These are phyloP conservation scores for Cymbopogon flexuosus DNA, from an alignment of 202 grass and related monocot genomes.

Conservation along the genomic window DNA sequence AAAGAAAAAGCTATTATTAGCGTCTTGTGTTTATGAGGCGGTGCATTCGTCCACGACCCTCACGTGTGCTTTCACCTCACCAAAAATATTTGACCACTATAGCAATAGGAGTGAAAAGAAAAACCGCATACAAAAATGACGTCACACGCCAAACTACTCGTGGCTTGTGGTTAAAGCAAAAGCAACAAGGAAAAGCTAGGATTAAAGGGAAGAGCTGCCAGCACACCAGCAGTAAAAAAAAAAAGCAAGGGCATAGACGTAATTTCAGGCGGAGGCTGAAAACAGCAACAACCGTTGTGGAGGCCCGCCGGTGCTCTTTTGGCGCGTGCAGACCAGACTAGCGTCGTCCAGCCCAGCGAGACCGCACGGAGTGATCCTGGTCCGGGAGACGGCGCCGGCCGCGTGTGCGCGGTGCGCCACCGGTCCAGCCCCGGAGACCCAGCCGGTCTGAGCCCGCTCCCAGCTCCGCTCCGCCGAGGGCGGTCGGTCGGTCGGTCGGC, in stretches of 20 bases:
- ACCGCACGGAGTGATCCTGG: too few species aligned
- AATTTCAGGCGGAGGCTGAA: background rate
- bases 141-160: background rate
- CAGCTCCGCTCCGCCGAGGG: background rate
- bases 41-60: background rate
- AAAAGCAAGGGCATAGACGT: background rate
- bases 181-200: background rate
- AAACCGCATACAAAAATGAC: background rate
- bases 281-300: background rate
- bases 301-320: background rate
- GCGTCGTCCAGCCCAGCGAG: background rate
- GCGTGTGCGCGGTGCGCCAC: background rate
- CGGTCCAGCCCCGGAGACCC: background rate
- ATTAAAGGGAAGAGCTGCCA: background rate
- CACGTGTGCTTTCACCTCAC: background rate
- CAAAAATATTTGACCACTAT: background rate
- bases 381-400: background rate
- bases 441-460: background rate
- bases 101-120: background rate
- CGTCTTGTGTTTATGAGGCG: background rate
- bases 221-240: background rate
- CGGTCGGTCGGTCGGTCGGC: constrained; percentile 4
- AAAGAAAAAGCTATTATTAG: background rate
- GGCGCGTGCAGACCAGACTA: background rate
- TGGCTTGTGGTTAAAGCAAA: background rate